Evolutionary conservation across 495 filamentous ascomycete species (phyloP).

Genomic region (Chaetomium fimeti): DNA sequence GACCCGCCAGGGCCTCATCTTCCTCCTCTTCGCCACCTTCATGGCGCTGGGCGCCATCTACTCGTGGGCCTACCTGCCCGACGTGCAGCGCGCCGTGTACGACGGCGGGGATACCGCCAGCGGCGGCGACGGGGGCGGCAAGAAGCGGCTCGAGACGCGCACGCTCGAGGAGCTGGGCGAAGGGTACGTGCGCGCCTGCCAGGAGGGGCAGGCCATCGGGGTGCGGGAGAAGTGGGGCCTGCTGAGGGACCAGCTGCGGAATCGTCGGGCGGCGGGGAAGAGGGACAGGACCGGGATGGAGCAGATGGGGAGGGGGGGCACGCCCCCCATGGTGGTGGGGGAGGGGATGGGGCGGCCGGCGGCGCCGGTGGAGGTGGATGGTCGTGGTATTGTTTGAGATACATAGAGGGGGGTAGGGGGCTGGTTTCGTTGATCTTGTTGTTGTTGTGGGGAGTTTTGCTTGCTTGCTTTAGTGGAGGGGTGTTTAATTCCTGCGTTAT

Average conservation of each 20-base stretch:
- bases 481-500: too few relatives aligned
- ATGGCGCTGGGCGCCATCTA: conserved; percentile 37
- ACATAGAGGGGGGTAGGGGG: neutral
- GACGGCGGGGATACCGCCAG: neutral
- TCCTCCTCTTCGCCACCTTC: conserved; percentile 38
- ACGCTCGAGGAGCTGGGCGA: conserved; percentile 40
- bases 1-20: conserved; percentile 37
- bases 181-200: conserved; percentile 29
- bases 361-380: conserved; percentile 13
- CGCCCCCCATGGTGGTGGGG: neutral
- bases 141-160: conserved; percentile 27
- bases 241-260: conserved; percentile 21
- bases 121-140: neutral
- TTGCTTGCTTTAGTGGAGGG: too few relatives aligned
- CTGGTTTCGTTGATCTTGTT: neutral
- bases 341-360: neutral
- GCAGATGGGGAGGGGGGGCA: neutral
- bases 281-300: neutral
- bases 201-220: conserved; percentile 34
- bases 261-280: conserved; percentile 11
- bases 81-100: conserved; percentile 30
- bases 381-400: neutral
- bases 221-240: conserved; percentile 33
- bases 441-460: neutral
- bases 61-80: conserved; percentile 41